These are phyloP conservation scores for Diaporthe helianthi DNA, from an alignment of 2,329 filamentous ascomycete species.

Conservation along the genomic window DNA sequence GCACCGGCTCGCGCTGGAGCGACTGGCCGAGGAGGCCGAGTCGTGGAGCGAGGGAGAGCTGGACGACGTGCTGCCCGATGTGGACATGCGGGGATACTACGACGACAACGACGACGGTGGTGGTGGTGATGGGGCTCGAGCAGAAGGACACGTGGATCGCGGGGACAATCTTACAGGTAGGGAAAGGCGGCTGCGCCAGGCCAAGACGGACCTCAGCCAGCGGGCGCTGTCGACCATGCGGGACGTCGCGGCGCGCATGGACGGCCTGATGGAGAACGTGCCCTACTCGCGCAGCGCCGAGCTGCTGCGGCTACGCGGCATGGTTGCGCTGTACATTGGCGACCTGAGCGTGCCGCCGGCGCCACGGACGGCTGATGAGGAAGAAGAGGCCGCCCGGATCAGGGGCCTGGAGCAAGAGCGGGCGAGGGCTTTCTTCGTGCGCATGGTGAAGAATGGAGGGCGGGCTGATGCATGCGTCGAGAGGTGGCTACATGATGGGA, in stretches of 20 bases:
- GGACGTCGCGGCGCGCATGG: constrained; percentile 72
- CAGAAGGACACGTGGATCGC: constrained; percentile 3
- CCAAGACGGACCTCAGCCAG: constrained; percentile 50
- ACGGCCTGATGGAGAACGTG: constrained; percentile 70
- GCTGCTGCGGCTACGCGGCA: constrained; percentile 74
- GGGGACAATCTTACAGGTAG: constrained; percentile 35
- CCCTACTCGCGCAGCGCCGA: constrained; percentile 74
- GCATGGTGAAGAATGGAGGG: constrained; percentile 44
- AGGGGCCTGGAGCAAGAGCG: constrained; percentile 46
- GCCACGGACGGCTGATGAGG: constrained; percentile 40
- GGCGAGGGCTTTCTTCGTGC: constrained; percentile 49
- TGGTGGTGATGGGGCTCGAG: constrained; percentile 16
- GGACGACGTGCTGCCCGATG: constrained; percentile 36
- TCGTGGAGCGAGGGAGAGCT: constrained; percentile 43
- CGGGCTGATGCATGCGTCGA: constrained; percentile 43
- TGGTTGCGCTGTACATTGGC: constrained; percentile 76
- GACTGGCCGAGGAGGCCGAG: constrained; percentile 44
- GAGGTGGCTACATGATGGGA: constrained; percentile 38
- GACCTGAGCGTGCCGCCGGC: constrained; percentile 64
- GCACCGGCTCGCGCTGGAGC: constrained; percentile 54
- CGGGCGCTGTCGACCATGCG: constrained; percentile 66
- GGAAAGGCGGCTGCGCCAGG: constrained; percentile 39
- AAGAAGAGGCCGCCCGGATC: constrained; percentile 42
- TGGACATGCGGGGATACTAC: constrained; percentile 38
- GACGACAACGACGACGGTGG: constrained; percentile 38